Base-by-base conservation (phyloP, 768 basidiomycete species). In the Kwoniella dendrophila region DNA sequence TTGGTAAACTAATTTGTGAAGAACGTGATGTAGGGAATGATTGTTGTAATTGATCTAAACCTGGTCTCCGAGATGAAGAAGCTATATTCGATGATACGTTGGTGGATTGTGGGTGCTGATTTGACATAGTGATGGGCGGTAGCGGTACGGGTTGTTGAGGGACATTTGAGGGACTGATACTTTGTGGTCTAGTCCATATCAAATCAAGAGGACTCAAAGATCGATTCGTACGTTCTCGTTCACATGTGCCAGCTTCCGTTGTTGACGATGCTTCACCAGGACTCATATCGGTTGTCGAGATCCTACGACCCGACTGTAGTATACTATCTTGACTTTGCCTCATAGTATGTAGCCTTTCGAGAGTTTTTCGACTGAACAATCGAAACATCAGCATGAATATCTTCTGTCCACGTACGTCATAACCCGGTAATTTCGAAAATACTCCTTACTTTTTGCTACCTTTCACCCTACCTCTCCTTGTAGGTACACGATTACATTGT, bases 361-460 rank as follows among this genome's bases (percentile, higher is more conserved):
- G 36, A 7, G 57, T 59, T 24, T 51, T 59, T 14, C 56, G 56
- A 48, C 57, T 59, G n/a, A n/a, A n/a, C n/a, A n/a, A n/a, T n/a
- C n/a, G n/a, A n/a, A n/a, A n/a, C n/a, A n/a, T n/a, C n/a, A n/a
- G n/a, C n/a, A n/a, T n/a, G n/a, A n/a, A n/a, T n/a, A n/a, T n/a
- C n/a, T n/a, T n/a, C n/a, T n/a, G n/a, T n/a, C n/a, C n/a, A n/a
- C n/a, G n/a, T n/a, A n/a, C n/a, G 36, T 2, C 27, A 8, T 12
- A 33, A 29, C 2, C n/a, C 38, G 26, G 10, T 16, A 1, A 48
- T n/a, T n/a, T n/a, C n/a, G n/a, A n/a, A n/a, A n/a, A n/a, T n/a
- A n/a, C n/a, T n/a, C n/a, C 57, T 49, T 27, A 59, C 57, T 59
- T 59, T 38, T 48, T 59, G 40, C 57, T 59, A 34, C 57, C 57